Evolutionary conservation across 2,329 filamentous ascomycete genomes (phyloP), one percentile per base, ranked within the genome.

Genomic region (Colletotrichum shisoi): DNA sequence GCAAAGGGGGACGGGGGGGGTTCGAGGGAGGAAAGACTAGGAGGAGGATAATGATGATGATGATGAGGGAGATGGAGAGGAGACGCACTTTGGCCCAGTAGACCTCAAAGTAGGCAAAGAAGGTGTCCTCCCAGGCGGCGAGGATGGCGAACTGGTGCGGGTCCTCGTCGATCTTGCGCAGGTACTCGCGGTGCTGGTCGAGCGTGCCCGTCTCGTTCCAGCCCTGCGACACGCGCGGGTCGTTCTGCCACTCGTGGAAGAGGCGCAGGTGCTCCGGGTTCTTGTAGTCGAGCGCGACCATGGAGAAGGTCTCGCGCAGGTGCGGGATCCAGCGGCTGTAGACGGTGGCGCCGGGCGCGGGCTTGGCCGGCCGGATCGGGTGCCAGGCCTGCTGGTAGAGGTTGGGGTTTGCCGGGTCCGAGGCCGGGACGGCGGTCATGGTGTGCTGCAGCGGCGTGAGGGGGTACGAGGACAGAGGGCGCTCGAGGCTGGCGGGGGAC

Each of bases 171-270:
- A 90, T 83, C 70, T 85, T 85, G 37, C 85, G 83, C 58, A 93
- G 82, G 76, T 94, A 94, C 72, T 88, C 84, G 68, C 87, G 84
- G 76, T 94, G 91, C 76, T 93, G 84, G 37, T 92, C 90, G 54
- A 92, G 78, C 1, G 90, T 91, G 39, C 91, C 91, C 1, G 89
- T 91, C 79, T 92, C 88, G 74, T 92, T 91, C 91, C 91, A 94
- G 4, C 91, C 91, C 73, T 89, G 86, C 4, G 90, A 90, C 39
- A 94, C 91, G 57, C 91, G 89, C 59, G 91, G 91, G 74, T 94
- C 91, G 74, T 94, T 94, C 78, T 93, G 91, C 91, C 91, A 94
- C 63, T 83, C 83, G 77, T 93, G 88, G 81, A 94, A 94, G 5
- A 92, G 81, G 17, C 81, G 79, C 57, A 94, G 78, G 77, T 94